Evolutionary conservation across 2,329 filamentous ascomycete species (phyloP).

Genomic region (Mariannaea elegans): DNA sequence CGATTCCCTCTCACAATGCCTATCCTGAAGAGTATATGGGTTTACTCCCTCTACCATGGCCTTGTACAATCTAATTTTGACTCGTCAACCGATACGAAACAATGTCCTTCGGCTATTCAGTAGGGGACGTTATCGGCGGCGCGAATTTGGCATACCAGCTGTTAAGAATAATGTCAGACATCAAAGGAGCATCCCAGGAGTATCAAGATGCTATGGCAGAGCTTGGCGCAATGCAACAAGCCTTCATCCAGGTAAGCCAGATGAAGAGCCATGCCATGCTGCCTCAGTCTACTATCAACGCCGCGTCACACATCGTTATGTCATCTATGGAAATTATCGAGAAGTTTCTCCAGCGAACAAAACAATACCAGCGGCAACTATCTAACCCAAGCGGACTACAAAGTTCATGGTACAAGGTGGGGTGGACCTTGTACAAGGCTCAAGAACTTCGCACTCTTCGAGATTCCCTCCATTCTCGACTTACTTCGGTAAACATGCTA

Average conservation of each 20-base stretch:
- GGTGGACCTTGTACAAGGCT: slow-evolving; percentile 7
- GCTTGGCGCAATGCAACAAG: slow-evolving; percentile 4
- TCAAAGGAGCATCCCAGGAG: slow-evolving; percentile 2
- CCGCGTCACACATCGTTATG: slow-evolving; percentile 5
- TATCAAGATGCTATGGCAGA: slow-evolving; percentile 11
- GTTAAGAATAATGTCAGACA: slow-evolving; percentile 1
- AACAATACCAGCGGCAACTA: slow-evolving; percentile 2
- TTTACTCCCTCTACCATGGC: too few species aligned
- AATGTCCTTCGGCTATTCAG: neutral
- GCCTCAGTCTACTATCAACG: slow-evolving; percentile 5
- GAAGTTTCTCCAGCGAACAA: slow-evolving; percentile 7
- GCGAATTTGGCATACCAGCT: slow-evolving; percentile 10
- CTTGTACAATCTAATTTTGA: too few species aligned
- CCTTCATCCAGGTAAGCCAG: slow-evolving; percentile 10
- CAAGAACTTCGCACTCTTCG: slow-evolving; percentile 1
- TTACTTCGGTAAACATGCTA: neutral
- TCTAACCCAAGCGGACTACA: neutral
- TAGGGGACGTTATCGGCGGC: slow-evolving; percentile 14
- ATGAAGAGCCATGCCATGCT: slow-evolving; percentile 4
- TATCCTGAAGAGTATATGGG: too few species aligned
- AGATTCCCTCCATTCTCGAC: slow-evolving; percentile 7
- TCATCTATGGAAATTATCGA: slow-evolving; percentile 7
- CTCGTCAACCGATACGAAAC: too few species aligned
- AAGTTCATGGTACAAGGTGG: slow-evolving; percentile 11
- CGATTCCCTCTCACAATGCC: too few species aligned